phyloP scores from a whole-genome alignment of 1,284 basidiomycete species.

The Phaffia rhodozyma region DNA sequence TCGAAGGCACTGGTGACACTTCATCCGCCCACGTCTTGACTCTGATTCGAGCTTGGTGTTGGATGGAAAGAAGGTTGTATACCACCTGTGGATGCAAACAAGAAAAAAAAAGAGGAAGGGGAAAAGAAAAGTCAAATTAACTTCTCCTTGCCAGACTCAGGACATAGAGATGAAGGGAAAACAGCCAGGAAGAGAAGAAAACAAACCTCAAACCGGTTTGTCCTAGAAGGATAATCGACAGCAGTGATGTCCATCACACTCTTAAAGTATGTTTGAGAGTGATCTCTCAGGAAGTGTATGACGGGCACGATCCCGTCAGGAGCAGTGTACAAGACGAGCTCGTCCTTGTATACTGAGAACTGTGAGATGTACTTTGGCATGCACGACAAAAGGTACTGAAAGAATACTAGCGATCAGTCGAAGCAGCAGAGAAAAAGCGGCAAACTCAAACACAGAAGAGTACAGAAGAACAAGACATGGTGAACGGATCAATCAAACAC shows the following conservation, averaged over 20 bases:
- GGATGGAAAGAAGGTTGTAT: constrained; percentile 81
- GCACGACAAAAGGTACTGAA: constrained; percentile 66
- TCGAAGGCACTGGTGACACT: constrained; percentile 84
- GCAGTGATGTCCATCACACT: constrained; percentile 84
- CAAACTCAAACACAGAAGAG: background rate
- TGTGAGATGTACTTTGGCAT: constrained; percentile 93
- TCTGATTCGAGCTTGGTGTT: constrained; percentile 58
- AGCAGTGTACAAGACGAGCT: constrained; percentile 77
- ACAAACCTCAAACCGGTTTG: constrained; percentile 75
- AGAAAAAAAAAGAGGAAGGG: background rate
- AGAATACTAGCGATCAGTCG: background rate
- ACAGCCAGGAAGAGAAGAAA: background rate
- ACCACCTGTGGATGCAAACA: constrained; percentile 45
- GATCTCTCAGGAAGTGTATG: constrained; percentile 89
- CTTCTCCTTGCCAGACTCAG: background rate
- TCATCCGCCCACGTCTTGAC: constrained; percentile 98
- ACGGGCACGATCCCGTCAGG: constrained; percentile 75
- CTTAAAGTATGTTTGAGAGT: constrained; percentile 93
- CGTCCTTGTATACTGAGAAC: constrained; percentile 96
- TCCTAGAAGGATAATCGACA: constrained; percentile 86
- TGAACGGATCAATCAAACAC: background rate
- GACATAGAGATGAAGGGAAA: background rate
- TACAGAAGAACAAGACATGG: background rate
- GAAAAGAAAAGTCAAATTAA: background rate
- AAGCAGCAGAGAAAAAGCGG: background rate